Evolutionary conservation across 192 early-diverging fungal species (phyloP).

Genomic region (Coemansia sp.): DNA sequence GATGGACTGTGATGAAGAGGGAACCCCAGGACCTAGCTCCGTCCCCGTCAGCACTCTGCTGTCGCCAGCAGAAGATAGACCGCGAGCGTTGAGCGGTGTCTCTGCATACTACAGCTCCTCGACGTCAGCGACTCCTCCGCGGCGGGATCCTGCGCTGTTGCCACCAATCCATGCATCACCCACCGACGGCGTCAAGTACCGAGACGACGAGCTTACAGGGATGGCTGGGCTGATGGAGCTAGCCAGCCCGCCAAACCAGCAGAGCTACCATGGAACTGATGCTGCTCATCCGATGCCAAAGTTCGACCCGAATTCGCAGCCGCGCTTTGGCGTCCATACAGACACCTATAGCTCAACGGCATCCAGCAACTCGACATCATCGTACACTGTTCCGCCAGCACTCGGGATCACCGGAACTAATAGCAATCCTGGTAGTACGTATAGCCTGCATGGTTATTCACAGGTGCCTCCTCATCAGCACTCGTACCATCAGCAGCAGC

Average conservation of each 20-base stretch:
- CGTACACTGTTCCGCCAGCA: constrained; percentile 33
- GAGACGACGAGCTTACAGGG: constrained; percentile 54
- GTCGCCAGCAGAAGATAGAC: constrained; percentile 15
- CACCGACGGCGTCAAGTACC: constrained; percentile 20
- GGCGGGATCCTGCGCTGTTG: constrained; percentile 24
- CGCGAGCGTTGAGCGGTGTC: constrained; percentile 2
- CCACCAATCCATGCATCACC: constrained; percentile 30
- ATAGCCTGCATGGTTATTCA: background rate
- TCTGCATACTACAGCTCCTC: constrained; percentile 15
- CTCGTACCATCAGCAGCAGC: constrained; percentile 15
- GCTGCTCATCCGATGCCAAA: constrained; percentile 12
- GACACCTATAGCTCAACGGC: constrained; percentile 40
- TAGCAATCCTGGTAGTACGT: constrained; percentile 2
- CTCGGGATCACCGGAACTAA: constrained; percentile 13
- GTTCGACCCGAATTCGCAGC: constrained; percentile 5
- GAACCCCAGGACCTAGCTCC: constrained; percentile 20
- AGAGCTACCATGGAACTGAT: constrained; percentile 22
- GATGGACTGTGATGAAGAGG: constrained; percentile 25
- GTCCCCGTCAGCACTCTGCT: constrained; percentile 45
- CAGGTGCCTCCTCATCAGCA: constrained; percentile 1
- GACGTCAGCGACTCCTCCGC: constrained; percentile 29
- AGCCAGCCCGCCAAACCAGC: constrained; percentile 28
- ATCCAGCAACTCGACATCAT: constrained; percentile 41
- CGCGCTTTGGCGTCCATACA: constrained; percentile 11
- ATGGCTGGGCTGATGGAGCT: constrained; percentile 58